Evolutionary conservation across 2,329 filamentous ascomycete species (phyloP), one percentile per base, ranked within the genome.

Genomic region (Trichothecium roseum): DNA sequence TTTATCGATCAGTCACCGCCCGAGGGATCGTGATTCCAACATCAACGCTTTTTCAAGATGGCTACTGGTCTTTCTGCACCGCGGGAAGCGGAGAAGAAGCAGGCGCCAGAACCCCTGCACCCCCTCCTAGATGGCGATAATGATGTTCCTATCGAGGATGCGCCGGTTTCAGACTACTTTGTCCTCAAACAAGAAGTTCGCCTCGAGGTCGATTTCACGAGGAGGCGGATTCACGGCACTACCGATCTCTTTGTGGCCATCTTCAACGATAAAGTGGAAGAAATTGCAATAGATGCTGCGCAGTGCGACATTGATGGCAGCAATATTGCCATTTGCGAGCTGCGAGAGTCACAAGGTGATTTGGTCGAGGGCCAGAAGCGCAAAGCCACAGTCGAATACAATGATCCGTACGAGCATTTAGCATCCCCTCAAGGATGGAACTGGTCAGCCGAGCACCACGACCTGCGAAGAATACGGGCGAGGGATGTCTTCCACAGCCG

Each of bases 171-270:
- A 13, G 57, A 62, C 18, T 66, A 62, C 37, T 64, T 70, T 28
- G 63, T 96, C 39, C 70, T 85, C 37, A 81, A 87, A 60, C 89
- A 96, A 61, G 84, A 84, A 55, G 80, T 98, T 34, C 81, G 87
- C 49, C 68, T 98, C 40, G 88, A 96, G 49, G 69, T 98, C 53
- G 84, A 94, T 61, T 93, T 98, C 55, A 70, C 74, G 44, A 74
- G 74, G 36, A 81, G 79, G 57, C 73, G 69, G 50, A 63, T 96
- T 50, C 78, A 74, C 41, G 91, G 91, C 34, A 81, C 74, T 43
- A 85, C 84, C 8, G 81, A 88, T 46, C 82, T 98, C 46, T 82
- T 80, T 20, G 76, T 96, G 36, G 79, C 82, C 45, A 66, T 72
- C 39, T 66, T 74, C 40, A 68, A 68, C 47, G 62, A 74, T 40